phyloP scores from a whole-genome alignment of 495 filamentous ascomycete genomes.

The Massariosphaeria phaeospora region DNA sequence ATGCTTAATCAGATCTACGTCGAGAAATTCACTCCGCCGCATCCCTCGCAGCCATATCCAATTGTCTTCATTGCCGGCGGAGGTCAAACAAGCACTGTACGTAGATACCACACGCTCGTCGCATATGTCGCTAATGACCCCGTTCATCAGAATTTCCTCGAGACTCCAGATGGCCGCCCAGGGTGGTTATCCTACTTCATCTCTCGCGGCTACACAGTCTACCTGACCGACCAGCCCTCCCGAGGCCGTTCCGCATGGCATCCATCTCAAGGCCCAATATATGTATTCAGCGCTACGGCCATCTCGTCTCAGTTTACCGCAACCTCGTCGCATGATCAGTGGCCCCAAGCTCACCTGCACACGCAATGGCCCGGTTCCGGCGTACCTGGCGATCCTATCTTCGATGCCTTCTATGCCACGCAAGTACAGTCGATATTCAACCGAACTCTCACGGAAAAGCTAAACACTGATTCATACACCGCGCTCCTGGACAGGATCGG shows the following conservation, averaged over 20 bases:
- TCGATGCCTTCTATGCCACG: conserved; percentile 45
- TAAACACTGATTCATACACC: conserved; percentile 31
- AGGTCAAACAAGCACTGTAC: conserved; percentile 30
- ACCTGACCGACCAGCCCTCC: conserved; percentile 46
- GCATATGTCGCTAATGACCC: too few relatives aligned
- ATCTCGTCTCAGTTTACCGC: conserved; percentile 45
- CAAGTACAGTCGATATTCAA: conserved; percentile 36
- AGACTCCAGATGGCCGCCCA: conserved; percentile 46
- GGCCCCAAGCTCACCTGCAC: conserved; percentile 46
- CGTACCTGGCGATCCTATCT: conserved; percentile 42
- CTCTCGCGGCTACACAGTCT: conserved; percentile 44
- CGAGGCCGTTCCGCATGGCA: conserved; percentile 44
- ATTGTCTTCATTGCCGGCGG: conserved; percentile 29
- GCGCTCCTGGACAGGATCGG: conserved; percentile 40
- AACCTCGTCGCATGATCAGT: conserved; percentile 38
- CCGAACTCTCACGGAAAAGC: conserved; percentile 22
- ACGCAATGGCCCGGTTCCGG: conserved; percentile 51
- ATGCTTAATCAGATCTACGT: conserved; percentile 33
- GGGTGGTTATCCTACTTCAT: conserved; percentile 50
- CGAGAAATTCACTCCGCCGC: conserved; percentile 25
- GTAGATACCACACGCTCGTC: too few relatives aligned
- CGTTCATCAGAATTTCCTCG: conserved; percentile 45
- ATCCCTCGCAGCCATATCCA: conserved; percentile 1
- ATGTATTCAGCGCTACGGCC: conserved; percentile 37
- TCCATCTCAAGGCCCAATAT: conserved; percentile 26